Evolutionary conservation across 257 asterid genomes (phyloP), one percentile per base, ranked within the genome.

Genomic region (Scutellaria minor): DNA sequence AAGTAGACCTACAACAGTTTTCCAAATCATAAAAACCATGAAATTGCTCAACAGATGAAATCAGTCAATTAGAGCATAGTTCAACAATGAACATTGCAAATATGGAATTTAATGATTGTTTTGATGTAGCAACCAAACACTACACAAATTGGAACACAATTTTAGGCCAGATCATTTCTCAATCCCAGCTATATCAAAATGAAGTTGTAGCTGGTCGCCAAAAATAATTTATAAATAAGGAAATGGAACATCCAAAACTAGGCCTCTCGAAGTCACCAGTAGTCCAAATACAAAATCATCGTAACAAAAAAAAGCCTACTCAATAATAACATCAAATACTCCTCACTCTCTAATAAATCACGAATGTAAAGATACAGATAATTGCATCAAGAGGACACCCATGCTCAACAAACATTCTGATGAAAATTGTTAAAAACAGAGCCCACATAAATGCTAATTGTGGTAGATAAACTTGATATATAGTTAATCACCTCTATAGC

Each of bases 1-100:
- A 87, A 92, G 85, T 92, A 92, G 69, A 92, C 96, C 97, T 91
- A 79, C 84, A 86, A 14, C 71, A 84, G 57, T 74, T 68, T 74
- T 78, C 78, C 70, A 77, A 61, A 48, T 51, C 5, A 73, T 58
- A 41, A 64, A 73, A 44, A 63, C 61, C 57, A 54, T 60, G 60
- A 60, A 64, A 70, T 37, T 15, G 31, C 20, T 57, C 64, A 59
- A 63, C 76, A 59, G 41, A 68, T 41, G 55, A 54, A 44, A 70
- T 11, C 27, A 40, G 66, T 59, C 52, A 56, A 69, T 45, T 51
- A 15, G 24, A 73, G 62, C n/a, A 58, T 55, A 56, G 42, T 46
- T 22, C 14, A 59, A 35, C 40, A 66, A 53, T 6, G 22, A 75
- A 63, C 15, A 62, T 55, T 37, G 61, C 44, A 35, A 52, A 44